These are phyloP conservation scores for Saraca asoca DNA, from an alignment of 331 rosid species.

Conservation along the genomic window DNA sequence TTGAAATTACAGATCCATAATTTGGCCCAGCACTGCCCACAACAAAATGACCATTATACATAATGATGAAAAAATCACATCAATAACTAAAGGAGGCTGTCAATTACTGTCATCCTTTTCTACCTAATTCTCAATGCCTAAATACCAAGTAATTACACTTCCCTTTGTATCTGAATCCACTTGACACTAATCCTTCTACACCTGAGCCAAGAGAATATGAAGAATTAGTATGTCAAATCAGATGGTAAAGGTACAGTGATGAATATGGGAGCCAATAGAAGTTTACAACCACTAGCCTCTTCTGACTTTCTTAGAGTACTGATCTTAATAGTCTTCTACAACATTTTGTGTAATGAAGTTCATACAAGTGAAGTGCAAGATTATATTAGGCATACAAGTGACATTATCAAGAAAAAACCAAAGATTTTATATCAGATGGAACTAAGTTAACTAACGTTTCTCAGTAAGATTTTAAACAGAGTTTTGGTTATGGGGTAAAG, in stretches of 20 bases:
- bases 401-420: background rate
- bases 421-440: background rate
- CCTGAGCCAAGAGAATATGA: slow-evolving; percentile 15
- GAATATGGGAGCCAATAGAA: too few species aligned
- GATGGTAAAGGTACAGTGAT: background rate
- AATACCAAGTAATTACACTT: slow-evolving; percentile 30
- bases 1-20: too few species aligned
- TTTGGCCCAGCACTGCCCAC: too few species aligned
- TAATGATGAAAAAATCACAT: background rate
- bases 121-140: slow-evolving; percentile 23
- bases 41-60: too few species aligned
- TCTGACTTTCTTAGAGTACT: too few species aligned
- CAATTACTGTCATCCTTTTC: background rate
- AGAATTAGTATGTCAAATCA: background rate
- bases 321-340: too few species aligned
- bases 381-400: too few species aligned
- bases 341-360: too few species aligned
- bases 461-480: background rate
- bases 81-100: background rate
- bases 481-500: too few species aligned
- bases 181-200: slow-evolving; percentile 27
- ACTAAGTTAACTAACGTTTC: too few species aligned
- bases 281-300: too few species aligned
- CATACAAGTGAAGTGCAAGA: too few species aligned
- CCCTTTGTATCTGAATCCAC: slow-evolving; percentile 27